phyloP scores from a whole-genome alignment of 768 basidiomycete species.

The Dentipellis sp. region DNA sequence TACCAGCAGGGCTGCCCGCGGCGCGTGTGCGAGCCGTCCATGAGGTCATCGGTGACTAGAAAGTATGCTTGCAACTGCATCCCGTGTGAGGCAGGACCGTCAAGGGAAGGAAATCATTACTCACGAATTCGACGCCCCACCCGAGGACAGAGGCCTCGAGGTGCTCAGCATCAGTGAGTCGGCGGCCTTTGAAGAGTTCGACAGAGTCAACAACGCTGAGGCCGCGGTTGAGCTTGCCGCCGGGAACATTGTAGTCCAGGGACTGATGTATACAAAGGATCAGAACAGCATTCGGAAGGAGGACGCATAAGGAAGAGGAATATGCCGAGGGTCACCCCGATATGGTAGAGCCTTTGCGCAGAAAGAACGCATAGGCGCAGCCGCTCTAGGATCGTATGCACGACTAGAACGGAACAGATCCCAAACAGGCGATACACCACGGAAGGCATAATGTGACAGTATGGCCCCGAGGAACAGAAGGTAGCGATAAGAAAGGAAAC shows the following conservation, averaged over 20 bases:
- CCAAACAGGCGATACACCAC: no score
- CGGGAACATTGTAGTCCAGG: slow-evolving; percentile 87
- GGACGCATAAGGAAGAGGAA: no score
- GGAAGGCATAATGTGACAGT: no score
- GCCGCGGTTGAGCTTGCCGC: slow-evolving; percentile 92
- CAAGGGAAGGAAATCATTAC: slow-evolving; percentile 21
- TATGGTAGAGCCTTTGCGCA: neutral
- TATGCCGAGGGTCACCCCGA: neutral
- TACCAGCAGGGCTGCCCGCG: slow-evolving; percentile 96
- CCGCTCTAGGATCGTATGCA: no score
- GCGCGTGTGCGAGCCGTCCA: slow-evolving; percentile 89
- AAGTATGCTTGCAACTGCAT: slow-evolving; percentile 90
- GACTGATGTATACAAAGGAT: slow-evolving; percentile 54
- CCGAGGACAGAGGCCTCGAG: slow-evolving; percentile 81
- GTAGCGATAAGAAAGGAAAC: neutral
- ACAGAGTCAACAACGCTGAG: slow-evolving; percentile 90
- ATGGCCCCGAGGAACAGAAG: no score
- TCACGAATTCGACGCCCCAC: slow-evolving; percentile 91
- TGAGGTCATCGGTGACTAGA: slow-evolving; percentile 93
- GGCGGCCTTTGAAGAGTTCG: slow-evolving; percentile 70
- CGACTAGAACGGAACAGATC: no score
- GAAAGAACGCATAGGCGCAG: no score
- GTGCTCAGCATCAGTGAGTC: slow-evolving; percentile 76
- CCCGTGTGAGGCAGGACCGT: neutral
- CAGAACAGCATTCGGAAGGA: no score